These are phyloP conservation scores for Scleroderma citrinum DNA, from an alignment of 768 basidiomycete species.

Conservation along the genomic window DNA sequence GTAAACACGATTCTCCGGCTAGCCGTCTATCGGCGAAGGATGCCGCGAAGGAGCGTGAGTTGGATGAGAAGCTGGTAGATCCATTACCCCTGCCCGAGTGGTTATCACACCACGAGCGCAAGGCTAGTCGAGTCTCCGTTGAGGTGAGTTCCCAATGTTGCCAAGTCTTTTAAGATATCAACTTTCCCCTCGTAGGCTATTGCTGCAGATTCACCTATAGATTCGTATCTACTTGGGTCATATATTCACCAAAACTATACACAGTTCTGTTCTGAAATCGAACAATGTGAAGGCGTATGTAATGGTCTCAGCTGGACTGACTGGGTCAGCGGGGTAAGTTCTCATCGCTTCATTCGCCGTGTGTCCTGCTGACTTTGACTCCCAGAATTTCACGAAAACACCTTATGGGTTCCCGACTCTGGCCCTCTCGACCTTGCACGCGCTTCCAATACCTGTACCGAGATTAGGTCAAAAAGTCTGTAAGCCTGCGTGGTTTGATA, in stretches of 20 bases:
- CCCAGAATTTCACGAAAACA: constrained; percentile 58
- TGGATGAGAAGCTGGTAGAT: constrained; percentile 51
- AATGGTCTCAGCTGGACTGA: constrained; percentile 80
- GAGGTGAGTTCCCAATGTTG: constrained; percentile 43
- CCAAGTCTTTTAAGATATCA: background rate
- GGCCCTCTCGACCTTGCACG: constrained; percentile 77
- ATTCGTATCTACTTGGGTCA: constrained; percentile 80
- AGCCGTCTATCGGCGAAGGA: constrained; percentile 57
- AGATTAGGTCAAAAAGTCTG: constrained; percentile 73
- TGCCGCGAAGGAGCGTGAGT: constrained; percentile 49
- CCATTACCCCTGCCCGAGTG: constrained; percentile 53
- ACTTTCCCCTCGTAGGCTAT: constrained; percentile 41
- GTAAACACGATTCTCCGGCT: constrained; percentile 65
- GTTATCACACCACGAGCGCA: constrained; percentile 53
- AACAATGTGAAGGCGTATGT: constrained; percentile 62
- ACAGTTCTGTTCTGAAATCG: constrained; percentile 73
- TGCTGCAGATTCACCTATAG: constrained; percentile 83
- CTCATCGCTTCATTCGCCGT: background rate
- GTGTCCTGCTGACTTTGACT: constrained; percentile 1
- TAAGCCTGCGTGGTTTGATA: constrained; percentile 85
- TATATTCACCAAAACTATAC: constrained; percentile 95
- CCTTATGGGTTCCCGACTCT: constrained; percentile 86
- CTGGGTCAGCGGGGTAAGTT: constrained; percentile 51
- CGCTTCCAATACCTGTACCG: constrained; percentile 80
- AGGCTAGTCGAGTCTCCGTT: constrained; percentile 68